Evolutionary conservation across 805 yeast genomes (phyloP), one percentile per base, ranked within the genome.

Genomic region (Candida michaelii): DNA sequence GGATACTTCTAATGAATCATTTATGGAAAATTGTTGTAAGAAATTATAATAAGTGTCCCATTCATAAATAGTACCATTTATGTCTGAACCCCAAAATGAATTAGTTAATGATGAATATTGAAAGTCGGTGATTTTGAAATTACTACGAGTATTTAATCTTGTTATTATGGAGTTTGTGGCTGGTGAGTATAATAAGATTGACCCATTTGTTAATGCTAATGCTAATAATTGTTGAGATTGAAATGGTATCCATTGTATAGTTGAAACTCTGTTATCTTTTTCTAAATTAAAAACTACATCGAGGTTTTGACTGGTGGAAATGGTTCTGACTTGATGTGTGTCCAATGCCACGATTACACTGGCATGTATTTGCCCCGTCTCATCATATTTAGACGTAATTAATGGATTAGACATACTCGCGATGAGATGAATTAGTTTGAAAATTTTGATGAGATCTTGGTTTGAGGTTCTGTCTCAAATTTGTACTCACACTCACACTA

Each of bases 331-430:
- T 49, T 80, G 79, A 54, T 85, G 91, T 4, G 81, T 70, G 59
- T 86, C 91, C 45, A 88, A 73, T 1, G 88, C 83, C 27, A 79
- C 77, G 15, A 79, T 66, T 1, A 79, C 87, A 34, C 80, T 76
- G 18, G 90, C 89, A 51, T 81, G 73, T 54, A 72, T 74, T 33
- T 75, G 68, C n/a, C 84, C 82, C 1, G 76, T 62, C 10, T 80
- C 73, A 60, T 88, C 91, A 58, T 81, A 87, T 30, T 63, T 65
- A 17, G 83, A 72, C 13, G 66, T 53, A 25, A 68, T 47, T 30
- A 69, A 42, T 5, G 71, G 68, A 27, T 60, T 59, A 27, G 38
- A 21, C 43, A 34, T 40, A 17, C 21, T 30, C 33, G 37, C 31
- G 37, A 34, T 34, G 37, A 34, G 37, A 24, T 21, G 23, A 21